Conservation (phyloP, 176 grass and related monocot species). For the Ensete ventricosum region DNA sequence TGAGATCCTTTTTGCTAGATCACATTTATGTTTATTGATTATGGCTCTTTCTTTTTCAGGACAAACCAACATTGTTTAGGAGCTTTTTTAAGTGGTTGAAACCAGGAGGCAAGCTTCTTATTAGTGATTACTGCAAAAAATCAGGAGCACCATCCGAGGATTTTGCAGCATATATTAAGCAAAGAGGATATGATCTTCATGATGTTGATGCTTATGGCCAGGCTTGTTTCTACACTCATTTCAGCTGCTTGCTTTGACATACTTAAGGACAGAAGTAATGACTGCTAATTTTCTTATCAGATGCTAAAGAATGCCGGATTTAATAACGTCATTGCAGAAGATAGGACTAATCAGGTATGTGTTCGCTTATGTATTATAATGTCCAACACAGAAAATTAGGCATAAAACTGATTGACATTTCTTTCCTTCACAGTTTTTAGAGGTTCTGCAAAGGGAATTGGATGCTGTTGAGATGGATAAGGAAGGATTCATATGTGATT, state of each 20-base stretch:
- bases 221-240: constrained; percentile 31
- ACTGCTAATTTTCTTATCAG: constrained; percentile 23
- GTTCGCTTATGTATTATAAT: background rate
- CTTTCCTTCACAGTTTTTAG: constrained; percentile 51
- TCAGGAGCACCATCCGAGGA: constrained; percentile 60
- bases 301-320: constrained; percentile 86
- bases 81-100: constrained; percentile 93
- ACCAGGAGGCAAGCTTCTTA: constrained; percentile 83
- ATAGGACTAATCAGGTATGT: constrained; percentile 72
- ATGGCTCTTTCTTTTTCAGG: constrained; percentile 29
- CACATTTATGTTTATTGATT: background rate
- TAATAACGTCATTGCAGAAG: constrained; percentile 60
- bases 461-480: constrained; percentile 65
- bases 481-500: constrained; percentile 60
- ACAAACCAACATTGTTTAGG: constrained; percentile 75
- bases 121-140: constrained; percentile 89
- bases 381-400: background rate
- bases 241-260: background rate
- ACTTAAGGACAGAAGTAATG: background rate
- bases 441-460: constrained; percentile 63
- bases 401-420: background rate
- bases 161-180: constrained; percentile 68
- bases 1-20: no score
- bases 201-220: constrained; percentile 82
- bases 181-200: constrained; percentile 89